Evolutionary conservation across 1,284 basidiomycete genomes (phyloP).

Genomic region (Schizophyllum amplum): DNA sequence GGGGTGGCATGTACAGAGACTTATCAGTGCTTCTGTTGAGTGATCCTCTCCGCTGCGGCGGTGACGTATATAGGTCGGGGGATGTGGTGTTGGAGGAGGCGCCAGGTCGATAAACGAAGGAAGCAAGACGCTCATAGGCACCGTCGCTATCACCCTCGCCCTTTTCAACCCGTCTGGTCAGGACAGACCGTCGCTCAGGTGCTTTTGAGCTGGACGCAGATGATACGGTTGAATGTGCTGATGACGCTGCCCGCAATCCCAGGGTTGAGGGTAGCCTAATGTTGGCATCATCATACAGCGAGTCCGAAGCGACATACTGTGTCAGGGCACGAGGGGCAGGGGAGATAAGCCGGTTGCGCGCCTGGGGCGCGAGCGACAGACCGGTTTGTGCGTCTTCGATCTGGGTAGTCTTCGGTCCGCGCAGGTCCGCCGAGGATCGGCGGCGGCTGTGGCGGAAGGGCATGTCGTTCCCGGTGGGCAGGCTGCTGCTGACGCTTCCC

Average conservation of each 20-base stretch:
- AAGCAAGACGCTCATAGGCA: conserved; percentile 45
- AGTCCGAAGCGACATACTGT: conserved; percentile 54
- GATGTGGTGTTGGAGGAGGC: conserved; percentile 21
- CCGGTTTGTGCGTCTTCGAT: conserved; percentile 17
- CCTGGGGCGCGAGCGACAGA: conserved; percentile 42
- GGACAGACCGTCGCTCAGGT: conserved; percentile 4
- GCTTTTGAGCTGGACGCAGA: conserved; percentile 22
- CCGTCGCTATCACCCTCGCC: conserved; percentile 1
- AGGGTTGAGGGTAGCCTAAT: conserved; percentile 64
- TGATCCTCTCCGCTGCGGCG: conserved; percentile 17
- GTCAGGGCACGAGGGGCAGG: conserved; percentile 67
- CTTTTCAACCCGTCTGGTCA: conserved; percentile 9
- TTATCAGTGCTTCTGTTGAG: conserved; percentile 18
- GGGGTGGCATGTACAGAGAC: neutral
- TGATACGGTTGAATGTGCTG: conserved; percentile 29
- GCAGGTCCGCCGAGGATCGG: neutral
- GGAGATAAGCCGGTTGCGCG: conserved; percentile 46
- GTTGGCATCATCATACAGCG: conserved; percentile 31
- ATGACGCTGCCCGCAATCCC: conserved; percentile 43
- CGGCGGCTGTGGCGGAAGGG: conserved; percentile 5
- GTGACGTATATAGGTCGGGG: conserved; percentile 18
- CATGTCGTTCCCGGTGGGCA: conserved; percentile 9
- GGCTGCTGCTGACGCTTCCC: conserved; percentile 13
- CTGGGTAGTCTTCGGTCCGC: too few relatives aligned
- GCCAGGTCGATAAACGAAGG: conserved; percentile 31